A percentile compares a stretch with the other conserved stretches of the same genome.
These are phyloP conservation scores for Astragalus membranaceus DNA, from an alignment of 306 rosid genomes.

Conservation along the genomic window DNA sequence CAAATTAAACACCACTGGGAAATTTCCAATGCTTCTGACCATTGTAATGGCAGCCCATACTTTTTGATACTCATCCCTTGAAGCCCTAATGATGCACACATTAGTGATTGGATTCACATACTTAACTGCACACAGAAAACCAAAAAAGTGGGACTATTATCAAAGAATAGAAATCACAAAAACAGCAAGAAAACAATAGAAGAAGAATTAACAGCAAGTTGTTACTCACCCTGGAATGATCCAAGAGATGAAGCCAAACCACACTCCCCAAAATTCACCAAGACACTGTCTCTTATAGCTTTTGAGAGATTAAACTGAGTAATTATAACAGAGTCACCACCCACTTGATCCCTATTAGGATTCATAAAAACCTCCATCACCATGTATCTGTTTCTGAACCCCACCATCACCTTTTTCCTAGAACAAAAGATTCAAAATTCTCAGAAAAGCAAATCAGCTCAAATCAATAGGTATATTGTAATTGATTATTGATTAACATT, in stretches of 20 bases:
- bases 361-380: conserved; percentile 71
- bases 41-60: conserved; percentile 78
- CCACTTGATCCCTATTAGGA: conserved; percentile 50
- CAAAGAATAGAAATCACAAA: background rate
- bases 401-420: conserved; percentile 54
- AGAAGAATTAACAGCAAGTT: background rate
- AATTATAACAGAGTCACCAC: conserved; percentile 51
- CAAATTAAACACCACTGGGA: conserved; percentile 56
- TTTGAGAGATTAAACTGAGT: conserved; percentile 58
- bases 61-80: conserved; percentile 67
- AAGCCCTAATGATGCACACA: conserved; percentile 59
- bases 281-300: conserved; percentile 65
- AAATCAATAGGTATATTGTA: background rate
- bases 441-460: background rate
- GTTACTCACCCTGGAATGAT: conserved; percentile 55
- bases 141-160: background rate
- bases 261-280: conserved; percentile 77
- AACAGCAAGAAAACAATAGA: background rate
- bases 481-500: too few species aligned
- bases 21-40: conserved; percentile 57
- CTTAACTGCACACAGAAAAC: conserved; percentile 36
- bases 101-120: conserved; percentile 77
- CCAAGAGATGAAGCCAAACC: conserved; percentile 77
- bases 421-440: background rate
- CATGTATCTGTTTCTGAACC: conserved; percentile 72